These are phyloP conservation scores for Phycomyces nitens DNA, from an alignment of 192 early-diverging fungal species.

Conservation along the genomic window DNA sequence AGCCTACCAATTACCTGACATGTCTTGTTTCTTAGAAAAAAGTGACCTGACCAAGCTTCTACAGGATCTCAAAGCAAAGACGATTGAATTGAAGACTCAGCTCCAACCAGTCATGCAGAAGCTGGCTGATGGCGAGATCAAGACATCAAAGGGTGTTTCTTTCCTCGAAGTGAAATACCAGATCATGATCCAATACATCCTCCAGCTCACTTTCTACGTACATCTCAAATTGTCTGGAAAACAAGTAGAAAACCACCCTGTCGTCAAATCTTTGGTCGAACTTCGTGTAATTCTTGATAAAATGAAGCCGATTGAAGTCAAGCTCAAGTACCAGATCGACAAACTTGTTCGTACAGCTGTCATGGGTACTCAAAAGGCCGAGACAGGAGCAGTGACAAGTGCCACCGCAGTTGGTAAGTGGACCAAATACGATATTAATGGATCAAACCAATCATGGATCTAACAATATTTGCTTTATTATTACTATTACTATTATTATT, in stretches of 20 bases:
- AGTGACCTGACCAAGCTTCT: slow-evolving; percentile 35
- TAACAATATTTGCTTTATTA: neutral
- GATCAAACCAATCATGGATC: neutral
- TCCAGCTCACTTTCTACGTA: slow-evolving; percentile 69
- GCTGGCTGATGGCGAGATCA: slow-evolving; percentile 49
- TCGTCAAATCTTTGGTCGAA: slow-evolving; percentile 69
- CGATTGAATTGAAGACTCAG: slow-evolving; percentile 41
- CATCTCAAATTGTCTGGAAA: slow-evolving; percentile 78
- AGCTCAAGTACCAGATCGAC: slow-evolving; percentile 96
- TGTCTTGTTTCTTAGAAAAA: slow-evolving; percentile 10
- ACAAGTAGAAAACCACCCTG: slow-evolving; percentile 57
- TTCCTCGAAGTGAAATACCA: slow-evolving; percentile 91
- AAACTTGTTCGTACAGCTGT: slow-evolving; percentile 77
- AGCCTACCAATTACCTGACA: neutral
- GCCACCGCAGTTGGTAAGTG: slow-evolving; percentile 7
- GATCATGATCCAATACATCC: slow-evolving; percentile 81
- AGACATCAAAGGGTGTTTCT: slow-evolving; percentile 77
- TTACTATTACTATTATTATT: neutral
- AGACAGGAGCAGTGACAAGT: neutral
- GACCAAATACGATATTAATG: neutral
- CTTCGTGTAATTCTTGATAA: slow-evolving; percentile 86
- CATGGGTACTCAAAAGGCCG: slow-evolving; percentile 40
- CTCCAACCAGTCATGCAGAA: slow-evolving; percentile 42
- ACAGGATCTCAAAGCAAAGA: slow-evolving; percentile 39
- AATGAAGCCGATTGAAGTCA: slow-evolving; percentile 89